These are phyloP conservation scores for Tetrastigma voinierianum DNA, from an alignment of 164 flowering plant genomes.

Conservation along the genomic window DNA sequence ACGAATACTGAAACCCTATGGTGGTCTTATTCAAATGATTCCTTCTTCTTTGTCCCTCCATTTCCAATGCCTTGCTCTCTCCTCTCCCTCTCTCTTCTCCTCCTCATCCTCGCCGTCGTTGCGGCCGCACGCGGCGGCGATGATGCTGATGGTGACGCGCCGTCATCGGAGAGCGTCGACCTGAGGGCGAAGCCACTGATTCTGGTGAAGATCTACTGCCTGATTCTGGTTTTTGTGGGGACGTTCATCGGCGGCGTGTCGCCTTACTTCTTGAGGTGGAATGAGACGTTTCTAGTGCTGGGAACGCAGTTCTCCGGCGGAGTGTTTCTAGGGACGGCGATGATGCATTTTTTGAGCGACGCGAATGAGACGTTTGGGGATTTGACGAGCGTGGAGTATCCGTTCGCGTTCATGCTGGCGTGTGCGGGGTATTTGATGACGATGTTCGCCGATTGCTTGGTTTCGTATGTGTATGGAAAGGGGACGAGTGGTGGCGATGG, in stretches of 20 bases:
- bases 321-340: conserved; percentile 68
- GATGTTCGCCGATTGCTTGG: conserved; percentile 58
- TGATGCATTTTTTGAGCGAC: conserved; percentile 76
- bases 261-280: conserved; percentile 70
- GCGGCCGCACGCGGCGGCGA: conserved; percentile 29
- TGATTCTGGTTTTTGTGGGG: conserved; percentile 50
- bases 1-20: neutral
- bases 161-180: conserved; percentile 8
- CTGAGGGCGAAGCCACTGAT: conserved; percentile 48
- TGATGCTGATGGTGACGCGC: conserved; percentile 10
- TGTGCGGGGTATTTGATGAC: conserved; percentile 66
- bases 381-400: conserved; percentile 48
- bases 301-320: conserved; percentile 89
- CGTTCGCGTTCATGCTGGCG: conserved; percentile 77
- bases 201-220: conserved; percentile 56
- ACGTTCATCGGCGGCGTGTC: conserved; percentile 65
- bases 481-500: neutral
- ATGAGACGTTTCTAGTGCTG: conserved; percentile 51
- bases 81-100: conserved; percentile 14
- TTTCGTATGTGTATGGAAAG: conserved; percentile 38
- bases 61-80: conserved; percentile 10
- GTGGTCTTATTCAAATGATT: neutral
- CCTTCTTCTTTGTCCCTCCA: neutral
- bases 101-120: conserved; percentile 23
- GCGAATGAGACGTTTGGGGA: conserved; percentile 57